Conservation (phyloP, 2,329 filamentous ascomycete species). For the Pseudopyricularia javanii region DNA sequence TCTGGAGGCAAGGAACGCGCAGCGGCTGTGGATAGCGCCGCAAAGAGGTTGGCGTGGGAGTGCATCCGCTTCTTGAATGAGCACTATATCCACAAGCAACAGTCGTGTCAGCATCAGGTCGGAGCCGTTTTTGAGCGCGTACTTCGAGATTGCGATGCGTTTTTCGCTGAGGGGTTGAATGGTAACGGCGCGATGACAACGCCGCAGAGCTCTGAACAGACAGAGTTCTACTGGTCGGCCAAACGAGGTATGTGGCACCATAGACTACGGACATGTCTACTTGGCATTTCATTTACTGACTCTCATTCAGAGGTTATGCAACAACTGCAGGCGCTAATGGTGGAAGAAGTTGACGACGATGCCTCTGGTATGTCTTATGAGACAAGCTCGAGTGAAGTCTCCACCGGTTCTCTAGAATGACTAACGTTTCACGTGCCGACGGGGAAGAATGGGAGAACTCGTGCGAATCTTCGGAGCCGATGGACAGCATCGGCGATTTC, state of each 20-base stretch:
- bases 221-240: background rate
- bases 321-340: constrained; percentile 38
- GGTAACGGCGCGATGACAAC: background rate
- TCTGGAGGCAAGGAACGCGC: constrained; percentile 18
- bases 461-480: constrained; percentile 39
- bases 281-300: background rate
- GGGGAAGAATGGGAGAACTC: constrained; percentile 42
- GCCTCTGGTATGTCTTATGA: constrained; percentile 39
- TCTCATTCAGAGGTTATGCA: constrained; percentile 25
- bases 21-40: constrained; percentile 20
- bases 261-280: background rate
- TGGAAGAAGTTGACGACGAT: constrained; percentile 46
- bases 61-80: constrained; percentile 10
- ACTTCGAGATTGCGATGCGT: background rate
- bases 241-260: background rate
- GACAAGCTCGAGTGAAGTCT: background rate
- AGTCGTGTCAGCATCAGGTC: background rate
- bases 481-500: constrained; percentile 36
- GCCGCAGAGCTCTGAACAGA: background rate
- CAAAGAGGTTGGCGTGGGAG: constrained; percentile 25
- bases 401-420: constrained; percentile 6
- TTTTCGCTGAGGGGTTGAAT: constrained; percentile 7
- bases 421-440: constrained; percentile 17
- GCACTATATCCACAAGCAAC: background rate
- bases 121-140: background rate